phyloP scores from a whole-genome alignment of 2,329 filamentous ascomycete genomes.

The Scedosporium apiospermum region DNA sequence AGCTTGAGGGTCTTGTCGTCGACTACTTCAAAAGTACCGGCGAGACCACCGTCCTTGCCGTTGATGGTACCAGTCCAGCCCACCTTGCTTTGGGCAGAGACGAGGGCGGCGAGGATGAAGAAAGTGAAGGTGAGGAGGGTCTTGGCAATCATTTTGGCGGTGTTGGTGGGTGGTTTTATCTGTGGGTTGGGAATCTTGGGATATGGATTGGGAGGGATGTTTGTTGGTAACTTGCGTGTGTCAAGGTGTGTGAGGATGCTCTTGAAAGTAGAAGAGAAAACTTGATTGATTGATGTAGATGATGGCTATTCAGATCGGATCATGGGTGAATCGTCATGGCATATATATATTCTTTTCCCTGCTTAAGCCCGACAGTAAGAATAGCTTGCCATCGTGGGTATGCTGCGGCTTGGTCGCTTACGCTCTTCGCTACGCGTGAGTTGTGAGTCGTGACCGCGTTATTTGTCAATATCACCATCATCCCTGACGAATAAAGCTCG shows the following conservation, averaged over 20 bases:
- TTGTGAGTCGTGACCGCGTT: not conserved
- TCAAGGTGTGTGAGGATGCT: not conserved
- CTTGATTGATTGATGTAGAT: not conserved
- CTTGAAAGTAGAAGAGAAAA: not conserved
- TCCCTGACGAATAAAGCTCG: not conserved
- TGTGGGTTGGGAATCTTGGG: not conserved
- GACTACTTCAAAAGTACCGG: slow-evolving; percentile 14
- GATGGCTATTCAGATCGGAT: not conserved
- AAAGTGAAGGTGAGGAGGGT: not conserved
- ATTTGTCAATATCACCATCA: not conserved
- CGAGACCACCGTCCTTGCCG: slow-evolving; percentile 16
- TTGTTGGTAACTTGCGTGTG: not conserved
- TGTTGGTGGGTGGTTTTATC: not conserved
- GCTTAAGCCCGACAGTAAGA: not conserved
- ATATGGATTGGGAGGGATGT: not conserved
- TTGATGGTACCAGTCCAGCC: slow-evolving; percentile 13
- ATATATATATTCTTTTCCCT: not conserved
- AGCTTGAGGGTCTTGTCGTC: slow-evolving; percentile 14
- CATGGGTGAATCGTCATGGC: not conserved
- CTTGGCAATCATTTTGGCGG: not conserved
- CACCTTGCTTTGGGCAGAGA: slow-evolving; percentile 4
- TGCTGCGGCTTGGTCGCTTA: not conserved
- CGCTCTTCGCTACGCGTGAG: not conserved
- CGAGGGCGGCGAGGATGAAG: not conserved
- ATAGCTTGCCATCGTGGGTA: not conserved